phyloP scores from a whole-genome alignment of 352 stramenopile species.

The Globisporangium uncinulatum region DNA sequence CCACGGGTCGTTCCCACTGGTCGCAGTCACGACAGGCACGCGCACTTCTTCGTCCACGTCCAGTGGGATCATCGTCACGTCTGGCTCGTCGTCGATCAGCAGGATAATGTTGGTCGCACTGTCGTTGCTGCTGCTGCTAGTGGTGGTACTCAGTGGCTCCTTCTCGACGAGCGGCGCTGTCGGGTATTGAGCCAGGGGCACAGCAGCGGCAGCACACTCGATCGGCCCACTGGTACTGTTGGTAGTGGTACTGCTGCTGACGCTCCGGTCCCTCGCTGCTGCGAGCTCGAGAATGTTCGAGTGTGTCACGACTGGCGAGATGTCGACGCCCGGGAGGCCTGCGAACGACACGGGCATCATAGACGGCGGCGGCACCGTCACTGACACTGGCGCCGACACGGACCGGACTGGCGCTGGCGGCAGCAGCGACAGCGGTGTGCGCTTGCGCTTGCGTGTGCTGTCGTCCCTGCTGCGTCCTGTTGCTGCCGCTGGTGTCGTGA shows the following conservation, averaged over 20 bases:
- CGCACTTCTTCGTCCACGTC: conserved; percentile 21
- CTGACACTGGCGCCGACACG: conserved; percentile 11
- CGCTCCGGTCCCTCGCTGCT: not conserved
- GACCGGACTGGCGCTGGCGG: conserved; percentile 5
- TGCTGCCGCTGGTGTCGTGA: conserved; percentile 9
- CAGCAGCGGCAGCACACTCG: not conserved
- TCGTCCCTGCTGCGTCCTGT: not conserved
- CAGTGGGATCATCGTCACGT: conserved; percentile 24
- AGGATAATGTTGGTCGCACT: conserved; percentile 16
- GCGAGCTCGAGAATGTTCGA: conserved; percentile 16
- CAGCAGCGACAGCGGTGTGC: not conserved
- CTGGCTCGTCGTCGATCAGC: conserved; percentile 33
- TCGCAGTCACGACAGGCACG: conserved; percentile 1
- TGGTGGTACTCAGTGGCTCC: conserved; percentile 7
- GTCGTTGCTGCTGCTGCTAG: conserved; percentile 5
- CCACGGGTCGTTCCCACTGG: not conserved
- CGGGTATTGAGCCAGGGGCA: not conserved
- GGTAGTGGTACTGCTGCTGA: not conserved
- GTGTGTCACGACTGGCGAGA: conserved; percentile 10
- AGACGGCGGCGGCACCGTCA: conserved; percentile 8
- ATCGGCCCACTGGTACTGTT: not conserved
- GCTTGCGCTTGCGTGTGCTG: conserved; percentile 8
- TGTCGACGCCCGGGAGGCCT: conserved; percentile 8
- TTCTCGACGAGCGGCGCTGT: conserved; percentile 3
- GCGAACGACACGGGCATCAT: conserved; percentile 19